phyloP scores from a whole-genome alignment of 805 yeast genomes.

The Metschnikowia amazonensis region DNA sequence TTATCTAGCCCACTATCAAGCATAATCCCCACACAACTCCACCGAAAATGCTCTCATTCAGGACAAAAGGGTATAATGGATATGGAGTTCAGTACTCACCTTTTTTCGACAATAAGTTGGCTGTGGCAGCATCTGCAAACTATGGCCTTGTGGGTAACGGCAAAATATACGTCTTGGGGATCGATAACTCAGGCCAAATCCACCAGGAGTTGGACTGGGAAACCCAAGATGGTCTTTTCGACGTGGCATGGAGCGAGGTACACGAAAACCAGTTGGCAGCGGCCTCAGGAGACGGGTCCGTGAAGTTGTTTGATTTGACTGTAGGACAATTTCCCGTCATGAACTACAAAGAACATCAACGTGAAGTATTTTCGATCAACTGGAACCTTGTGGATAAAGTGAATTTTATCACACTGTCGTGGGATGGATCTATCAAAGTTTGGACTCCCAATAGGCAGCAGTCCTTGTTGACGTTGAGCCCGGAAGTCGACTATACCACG shows the following conservation, averaged over 20 bases:
- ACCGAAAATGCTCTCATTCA: constrained; percentile 57
- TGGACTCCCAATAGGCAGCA: constrained; percentile 65
- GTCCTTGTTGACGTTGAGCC: constrained; percentile 54
- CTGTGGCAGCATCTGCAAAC: constrained; percentile 88
- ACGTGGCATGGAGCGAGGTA: constrained; percentile 82
- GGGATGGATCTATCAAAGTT: constrained; percentile 87
- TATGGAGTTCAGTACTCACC: constrained; percentile 89
- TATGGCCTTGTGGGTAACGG: constrained; percentile 96
- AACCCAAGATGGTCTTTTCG: constrained; percentile 91
- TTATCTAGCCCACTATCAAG: neutral
- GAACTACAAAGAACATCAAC: constrained; percentile 71
- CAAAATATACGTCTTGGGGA: constrained; percentile 63
- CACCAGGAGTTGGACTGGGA: constrained; percentile 58
- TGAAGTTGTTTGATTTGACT: constrained; percentile 75
- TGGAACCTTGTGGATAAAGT: constrained; percentile 72
- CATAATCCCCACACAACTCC: neutral
- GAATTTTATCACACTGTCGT: constrained; percentile 71
- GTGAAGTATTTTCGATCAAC: constrained; percentile 69
- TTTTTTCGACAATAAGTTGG: constrained; percentile 81
- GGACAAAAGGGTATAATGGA: constrained; percentile 81
- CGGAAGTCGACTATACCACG: constrained; percentile 28
- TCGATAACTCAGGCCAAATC: constrained; percentile 63
- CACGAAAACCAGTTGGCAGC: constrained; percentile 83
- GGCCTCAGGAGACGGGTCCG: constrained; percentile 88
- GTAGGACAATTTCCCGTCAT: constrained; percentile 66